A percentile compares a stretch with the other conserved stretches of the same genome.
Conservation (phyloP, 768 basidiomycete species). For the Russula compacta region DNA sequence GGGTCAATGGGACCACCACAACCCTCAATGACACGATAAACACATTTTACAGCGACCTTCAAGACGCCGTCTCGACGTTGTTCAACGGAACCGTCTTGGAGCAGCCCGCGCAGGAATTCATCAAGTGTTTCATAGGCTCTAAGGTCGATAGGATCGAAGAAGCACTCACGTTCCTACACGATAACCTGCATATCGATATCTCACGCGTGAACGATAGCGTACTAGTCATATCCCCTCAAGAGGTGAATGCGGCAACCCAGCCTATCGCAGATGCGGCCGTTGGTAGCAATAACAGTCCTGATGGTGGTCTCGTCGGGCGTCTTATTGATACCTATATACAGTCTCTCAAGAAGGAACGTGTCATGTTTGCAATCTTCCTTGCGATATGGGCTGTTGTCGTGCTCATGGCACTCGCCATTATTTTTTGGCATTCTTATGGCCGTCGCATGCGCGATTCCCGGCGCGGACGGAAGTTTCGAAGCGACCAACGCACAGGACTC, state of each 20-base stretch:
- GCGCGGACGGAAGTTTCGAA: constrained; percentile 31
- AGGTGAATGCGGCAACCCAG: constrained; percentile 63
- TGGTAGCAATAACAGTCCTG: constrained; percentile 39
- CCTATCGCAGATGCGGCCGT: constrained; percentile 83
- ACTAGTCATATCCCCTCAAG: constrained; percentile 64
- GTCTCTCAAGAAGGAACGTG: constrained; percentile 67
- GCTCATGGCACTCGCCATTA: constrained; percentile 60
- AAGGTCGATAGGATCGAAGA: constrained; percentile 83
- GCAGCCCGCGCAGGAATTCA: constrained; percentile 73
- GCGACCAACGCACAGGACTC: constrained; percentile 20
- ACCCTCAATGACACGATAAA: constrained; percentile 81
- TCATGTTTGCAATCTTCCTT: constrained; percentile 80
- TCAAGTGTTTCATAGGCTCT: constrained; percentile 83
- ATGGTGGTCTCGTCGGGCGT: constrained; percentile 57
- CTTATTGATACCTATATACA: constrained; percentile 66
- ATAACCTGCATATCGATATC: constrained; percentile 75
- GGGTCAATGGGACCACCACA: constrained; percentile 87
- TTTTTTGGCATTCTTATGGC: constrained; percentile 67
- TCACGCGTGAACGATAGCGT: constrained; percentile 67
- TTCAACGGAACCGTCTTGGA: constrained; percentile 84
- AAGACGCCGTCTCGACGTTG: constrained; percentile 62
- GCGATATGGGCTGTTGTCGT: constrained; percentile 78
- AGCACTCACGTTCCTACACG: constrained; percentile 84
- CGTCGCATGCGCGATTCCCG: constrained; percentile 34
- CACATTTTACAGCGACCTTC: constrained; percentile 79